Conservation (phyloP, 129 eudicot species). For the Pulicaria dysenterica region DNA sequence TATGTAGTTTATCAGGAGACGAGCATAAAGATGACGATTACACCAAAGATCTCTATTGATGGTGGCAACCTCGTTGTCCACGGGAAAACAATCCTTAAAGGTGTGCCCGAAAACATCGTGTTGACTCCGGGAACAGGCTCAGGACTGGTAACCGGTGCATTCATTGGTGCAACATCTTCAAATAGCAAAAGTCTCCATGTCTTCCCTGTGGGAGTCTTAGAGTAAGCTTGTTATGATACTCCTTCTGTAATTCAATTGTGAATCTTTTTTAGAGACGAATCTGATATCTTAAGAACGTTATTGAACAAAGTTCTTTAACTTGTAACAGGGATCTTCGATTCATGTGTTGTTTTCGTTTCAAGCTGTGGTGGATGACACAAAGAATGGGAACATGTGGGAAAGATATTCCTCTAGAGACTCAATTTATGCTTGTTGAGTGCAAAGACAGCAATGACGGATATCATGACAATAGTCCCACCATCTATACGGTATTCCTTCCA, state of each 20-base stretch:
- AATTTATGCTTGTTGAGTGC: constrained; percentile 89
- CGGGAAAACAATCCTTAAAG: constrained; percentile 75
- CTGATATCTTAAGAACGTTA: background rate
- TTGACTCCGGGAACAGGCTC: constrained; percentile 76
- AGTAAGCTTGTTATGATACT: constrained; percentile 49
- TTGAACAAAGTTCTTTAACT: constrained; percentile 12
- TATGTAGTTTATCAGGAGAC: constrained; percentile 38
- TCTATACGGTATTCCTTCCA: constrained; percentile 87
- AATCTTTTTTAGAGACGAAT: background rate
- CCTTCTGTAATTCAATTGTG: background rate
- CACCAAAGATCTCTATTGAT: constrained; percentile 76
- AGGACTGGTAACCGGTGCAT: constrained; percentile 79
- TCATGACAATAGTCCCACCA: constrained; percentile 53
- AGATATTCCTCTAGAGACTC: constrained; percentile 93
- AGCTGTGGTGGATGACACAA: constrained; percentile 99
- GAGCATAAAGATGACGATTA: constrained; percentile 70
- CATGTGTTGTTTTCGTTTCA: constrained; percentile 90
- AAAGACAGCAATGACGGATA: constrained; percentile 55
- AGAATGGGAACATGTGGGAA: constrained; percentile 91
- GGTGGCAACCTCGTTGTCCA: constrained; percentile 84
- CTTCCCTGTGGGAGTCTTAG: constrained; percentile 80
- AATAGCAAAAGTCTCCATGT: constrained; percentile 76
- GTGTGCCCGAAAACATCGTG: constrained; percentile 82
- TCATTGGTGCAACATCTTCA: constrained; percentile 76
- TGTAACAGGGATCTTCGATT: constrained; percentile 77